Evolutionary conservation across 2,329 filamentous ascomycete genomes (phyloP).

Genomic region (Sphaerostilbella broomeana): DNA sequence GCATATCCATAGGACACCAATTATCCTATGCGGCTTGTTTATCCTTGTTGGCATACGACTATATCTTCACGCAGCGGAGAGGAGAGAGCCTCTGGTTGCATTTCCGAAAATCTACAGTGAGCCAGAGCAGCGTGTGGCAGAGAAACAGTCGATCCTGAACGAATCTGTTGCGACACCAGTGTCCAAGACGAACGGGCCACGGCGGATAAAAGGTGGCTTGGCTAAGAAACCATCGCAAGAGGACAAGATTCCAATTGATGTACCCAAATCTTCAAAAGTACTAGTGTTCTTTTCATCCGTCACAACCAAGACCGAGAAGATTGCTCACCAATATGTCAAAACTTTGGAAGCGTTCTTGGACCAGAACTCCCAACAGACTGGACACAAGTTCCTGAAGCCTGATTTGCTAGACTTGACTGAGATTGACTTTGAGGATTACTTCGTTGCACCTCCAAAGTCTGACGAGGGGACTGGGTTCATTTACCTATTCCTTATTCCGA

Average conservation of each 20-base stretch:
- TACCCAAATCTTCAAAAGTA: constrained; percentile 54
- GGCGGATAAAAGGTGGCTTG: constrained; percentile 42
- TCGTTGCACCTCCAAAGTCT: constrained; percentile 66
- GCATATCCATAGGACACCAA: constrained; percentile 40
- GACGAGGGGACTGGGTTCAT: constrained; percentile 56
- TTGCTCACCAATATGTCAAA: constrained; percentile 57
- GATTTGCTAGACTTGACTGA: constrained; percentile 73
- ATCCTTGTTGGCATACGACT: constrained; percentile 34
- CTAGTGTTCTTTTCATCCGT: constrained; percentile 87
- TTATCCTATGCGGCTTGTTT: constrained; percentile 34
- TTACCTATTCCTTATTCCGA: constrained; percentile 80
- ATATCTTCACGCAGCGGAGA: constrained; percentile 35
- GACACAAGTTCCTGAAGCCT: constrained; percentile 45
- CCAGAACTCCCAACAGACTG: constrained; percentile 34
- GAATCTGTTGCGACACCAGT: constrained; percentile 23
- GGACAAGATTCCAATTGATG: constrained; percentile 21
- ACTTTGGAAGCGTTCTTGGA: constrained; percentile 47
- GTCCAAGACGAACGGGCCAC: constrained; percentile 36
- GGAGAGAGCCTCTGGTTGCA: constrained; percentile 29
- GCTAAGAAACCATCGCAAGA: constrained; percentile 25
- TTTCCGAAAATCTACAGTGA: constrained; percentile 32
- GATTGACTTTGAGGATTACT: constrained; percentile 89
- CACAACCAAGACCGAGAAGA: constrained; percentile 73
- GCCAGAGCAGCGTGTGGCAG: constrained; percentile 7
- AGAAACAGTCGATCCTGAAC: background rate